phyloP scores from a whole-genome alignment of 2,329 filamentous ascomycete genomes.

The Pseudogymnoascus sp. region DNA sequence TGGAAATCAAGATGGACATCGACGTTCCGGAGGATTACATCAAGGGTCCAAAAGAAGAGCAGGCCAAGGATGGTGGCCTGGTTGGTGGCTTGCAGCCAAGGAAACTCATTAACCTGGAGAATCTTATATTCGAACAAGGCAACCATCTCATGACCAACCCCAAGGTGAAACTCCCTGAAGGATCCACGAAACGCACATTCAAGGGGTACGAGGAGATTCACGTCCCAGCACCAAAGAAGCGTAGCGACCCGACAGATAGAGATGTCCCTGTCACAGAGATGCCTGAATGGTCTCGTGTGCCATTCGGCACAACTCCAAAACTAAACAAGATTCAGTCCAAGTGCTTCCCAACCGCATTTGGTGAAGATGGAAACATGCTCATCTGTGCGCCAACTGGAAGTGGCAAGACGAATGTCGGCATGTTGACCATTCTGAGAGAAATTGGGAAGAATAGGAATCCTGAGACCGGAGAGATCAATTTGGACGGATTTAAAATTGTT shows the following conservation, averaged over 20 bases:
- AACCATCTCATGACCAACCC: constrained; percentile 99
- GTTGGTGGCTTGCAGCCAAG: constrained; percentile 78
- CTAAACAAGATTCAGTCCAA: constrained; percentile 94
- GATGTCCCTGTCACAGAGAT: constrained; percentile 79
- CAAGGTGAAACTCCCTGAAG: constrained; percentile 85
- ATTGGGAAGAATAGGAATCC: constrained; percentile 91
- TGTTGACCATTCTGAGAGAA: constrained; percentile 92
- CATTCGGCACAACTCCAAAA: constrained; percentile 77
- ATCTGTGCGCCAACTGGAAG: constrained; percentile 95
- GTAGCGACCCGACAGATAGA: constrained; percentile 67
- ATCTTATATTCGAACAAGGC: constrained; percentile 92
- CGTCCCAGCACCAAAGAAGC: constrained; percentile 85
- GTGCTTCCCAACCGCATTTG: constrained; percentile 83
- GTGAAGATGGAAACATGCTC: constrained; percentile 93
- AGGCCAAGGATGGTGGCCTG: constrained; percentile 54
- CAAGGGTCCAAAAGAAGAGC: constrained; percentile 42
- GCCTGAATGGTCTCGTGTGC: constrained; percentile 81
- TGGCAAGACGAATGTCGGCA: constrained; percentile 97
- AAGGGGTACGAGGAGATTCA: constrained; percentile 99
- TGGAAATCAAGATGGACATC: constrained; percentile 94
- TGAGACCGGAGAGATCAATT: constrained; percentile 82
- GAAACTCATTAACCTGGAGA: constrained; percentile 86
- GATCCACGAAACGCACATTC: constrained; percentile 88
- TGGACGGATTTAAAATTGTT: constrained; percentile 97
- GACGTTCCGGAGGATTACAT: constrained; percentile 58